phyloP scores from a whole-genome alignment of 805 yeast species.

The Komagataella pastoris region DNA sequence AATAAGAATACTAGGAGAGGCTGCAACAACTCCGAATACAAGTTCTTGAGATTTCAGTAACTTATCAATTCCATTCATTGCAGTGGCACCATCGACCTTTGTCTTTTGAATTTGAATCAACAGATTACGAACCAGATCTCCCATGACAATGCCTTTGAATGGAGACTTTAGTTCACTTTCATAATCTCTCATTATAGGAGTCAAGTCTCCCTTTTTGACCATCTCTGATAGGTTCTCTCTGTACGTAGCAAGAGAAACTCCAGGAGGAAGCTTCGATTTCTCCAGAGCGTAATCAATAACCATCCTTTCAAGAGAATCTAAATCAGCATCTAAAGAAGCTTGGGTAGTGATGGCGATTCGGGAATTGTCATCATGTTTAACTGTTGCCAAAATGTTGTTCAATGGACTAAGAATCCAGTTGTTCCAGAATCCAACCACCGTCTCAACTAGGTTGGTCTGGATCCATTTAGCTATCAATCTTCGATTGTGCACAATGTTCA shows the following conservation, averaged over 20 bases:
- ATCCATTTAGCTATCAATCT: slow-evolving; percentile 43
- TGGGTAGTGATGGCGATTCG: slow-evolving; percentile 69
- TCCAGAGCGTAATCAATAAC: slow-evolving; percentile 55
- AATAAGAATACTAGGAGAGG: slow-evolving; percentile 64
- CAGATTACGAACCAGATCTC: slow-evolving; percentile 63
- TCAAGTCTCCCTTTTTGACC: slow-evolving; percentile 64
- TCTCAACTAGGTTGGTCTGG: slow-evolving; percentile 44
- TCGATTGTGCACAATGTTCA: slow-evolving; percentile 34
- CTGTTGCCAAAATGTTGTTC: slow-evolving; percentile 56
- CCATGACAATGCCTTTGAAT: slow-evolving; percentile 43
- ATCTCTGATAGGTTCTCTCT: slow-evolving; percentile 23
- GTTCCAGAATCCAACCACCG: slow-evolving; percentile 48
- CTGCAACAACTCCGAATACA: slow-evolving; percentile 86
- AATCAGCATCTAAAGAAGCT: slow-evolving; percentile 65
- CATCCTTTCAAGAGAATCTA: slow-evolving; percentile 79
- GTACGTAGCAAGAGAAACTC: slow-evolving; percentile 5
- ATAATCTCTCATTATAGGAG: slow-evolving; percentile 67
- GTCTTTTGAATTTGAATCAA: slow-evolving; percentile 92
- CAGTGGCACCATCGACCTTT: slow-evolving; percentile 88
- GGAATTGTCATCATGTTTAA: slow-evolving; percentile 70
- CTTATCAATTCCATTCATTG: slow-evolving; percentile 83
- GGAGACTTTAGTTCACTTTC: slow-evolving; percentile 69
- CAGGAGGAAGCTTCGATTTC: neutral
- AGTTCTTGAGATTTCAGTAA: slow-evolving; percentile 82
- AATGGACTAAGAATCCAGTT: slow-evolving; percentile 83